Conservation (phyloP, 2,329 filamentous ascomycete genomes). For the Sporothrix schenckii region DNA sequence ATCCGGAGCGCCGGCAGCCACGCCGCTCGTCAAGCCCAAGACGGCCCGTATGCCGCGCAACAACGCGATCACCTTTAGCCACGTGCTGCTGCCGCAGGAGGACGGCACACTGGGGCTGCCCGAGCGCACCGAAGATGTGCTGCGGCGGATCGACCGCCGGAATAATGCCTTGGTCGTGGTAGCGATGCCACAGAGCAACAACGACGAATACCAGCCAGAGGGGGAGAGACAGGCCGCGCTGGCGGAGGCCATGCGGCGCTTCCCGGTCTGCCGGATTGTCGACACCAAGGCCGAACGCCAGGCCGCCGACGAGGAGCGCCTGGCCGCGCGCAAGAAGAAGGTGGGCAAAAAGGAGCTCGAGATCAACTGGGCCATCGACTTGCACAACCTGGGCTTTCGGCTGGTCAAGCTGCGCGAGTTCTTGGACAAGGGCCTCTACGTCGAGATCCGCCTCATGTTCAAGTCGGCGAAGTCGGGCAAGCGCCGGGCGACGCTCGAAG, state of each 20-base stretch:
- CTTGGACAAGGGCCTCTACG: constrained; percentile 71
- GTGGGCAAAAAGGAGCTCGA: constrained; percentile 74
- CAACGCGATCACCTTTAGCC: constrained; percentile 48
- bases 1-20: too few species aligned
- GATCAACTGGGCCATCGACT: constrained; percentile 82
- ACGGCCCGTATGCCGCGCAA: constrained; percentile 47
- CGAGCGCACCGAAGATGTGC: constrained; percentile 45
- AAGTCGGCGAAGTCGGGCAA: constrained; percentile 66
- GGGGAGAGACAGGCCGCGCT: not conserved
- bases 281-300: constrained; percentile 57
- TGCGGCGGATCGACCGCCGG: constrained; percentile 45
- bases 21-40: not conserved
- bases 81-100: constrained; percentile 43
- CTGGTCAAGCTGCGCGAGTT: constrained; percentile 69
- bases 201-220: too few species aligned
- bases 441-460: constrained; percentile 70
- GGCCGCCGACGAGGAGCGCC: constrained; percentile 49
- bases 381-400: constrained; percentile 73
- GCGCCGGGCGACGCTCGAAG: constrained; percentile 60
- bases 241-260: constrained; percentile 38
- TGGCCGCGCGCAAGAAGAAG: constrained; percentile 46
- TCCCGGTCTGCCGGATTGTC: constrained; percentile 72
- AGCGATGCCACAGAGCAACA: not conserved
- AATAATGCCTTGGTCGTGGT: constrained; percentile 45
- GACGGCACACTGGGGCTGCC: constrained; percentile 48